Evolutionary conservation across 2,329 filamentous ascomycete species (phyloP).

Genomic region (Cladobotryum mycophilum): DNA sequence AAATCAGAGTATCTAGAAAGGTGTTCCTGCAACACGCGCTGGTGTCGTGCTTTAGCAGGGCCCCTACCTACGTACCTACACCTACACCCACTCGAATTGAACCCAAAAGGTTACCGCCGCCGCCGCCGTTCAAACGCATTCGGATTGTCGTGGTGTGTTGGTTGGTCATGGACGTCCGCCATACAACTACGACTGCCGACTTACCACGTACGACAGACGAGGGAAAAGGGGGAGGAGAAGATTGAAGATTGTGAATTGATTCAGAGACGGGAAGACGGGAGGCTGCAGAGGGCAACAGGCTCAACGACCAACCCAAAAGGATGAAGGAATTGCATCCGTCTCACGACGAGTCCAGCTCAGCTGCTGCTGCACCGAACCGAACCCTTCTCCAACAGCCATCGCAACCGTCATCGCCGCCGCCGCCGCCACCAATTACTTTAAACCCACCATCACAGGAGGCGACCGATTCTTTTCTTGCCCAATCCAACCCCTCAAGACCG

Average conservation of each 20-base stretch:
- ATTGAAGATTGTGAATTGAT: neutral
- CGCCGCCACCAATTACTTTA: constrained; percentile 4
- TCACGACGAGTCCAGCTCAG: constrained; percentile 14
- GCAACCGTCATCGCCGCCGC: constrained; percentile 3
- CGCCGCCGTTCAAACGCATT: neutral
- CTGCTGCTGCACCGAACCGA: constrained; percentile 5
- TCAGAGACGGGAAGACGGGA: constrained; percentile 1
- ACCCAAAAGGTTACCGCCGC: no score
- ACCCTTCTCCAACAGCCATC: neutral
- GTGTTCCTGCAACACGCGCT: neutral
- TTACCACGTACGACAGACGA: constrained; percentile 6
- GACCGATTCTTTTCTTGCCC: constrained; percentile 2
- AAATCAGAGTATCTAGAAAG: constrained; percentile 1
- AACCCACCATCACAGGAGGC: constrained; percentile 6
- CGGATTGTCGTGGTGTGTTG: neutral
- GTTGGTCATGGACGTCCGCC: constrained; percentile 9
- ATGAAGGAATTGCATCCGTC: constrained; percentile 22
- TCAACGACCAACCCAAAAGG: constrained; percentile 12
- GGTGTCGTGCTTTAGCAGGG: neutral
- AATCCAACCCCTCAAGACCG: constrained; percentile 14
- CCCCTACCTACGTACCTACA: neutral
- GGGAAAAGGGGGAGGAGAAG: constrained; percentile 4
- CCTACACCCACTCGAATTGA: no score
- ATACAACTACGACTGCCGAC: constrained; percentile 1
- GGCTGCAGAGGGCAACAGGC: neutral